Percentiles rank a stretch among this genome's conserved stretches.
Conservation (phyloP, 331 rosid genomes). For the Ulmus americana region DNA sequence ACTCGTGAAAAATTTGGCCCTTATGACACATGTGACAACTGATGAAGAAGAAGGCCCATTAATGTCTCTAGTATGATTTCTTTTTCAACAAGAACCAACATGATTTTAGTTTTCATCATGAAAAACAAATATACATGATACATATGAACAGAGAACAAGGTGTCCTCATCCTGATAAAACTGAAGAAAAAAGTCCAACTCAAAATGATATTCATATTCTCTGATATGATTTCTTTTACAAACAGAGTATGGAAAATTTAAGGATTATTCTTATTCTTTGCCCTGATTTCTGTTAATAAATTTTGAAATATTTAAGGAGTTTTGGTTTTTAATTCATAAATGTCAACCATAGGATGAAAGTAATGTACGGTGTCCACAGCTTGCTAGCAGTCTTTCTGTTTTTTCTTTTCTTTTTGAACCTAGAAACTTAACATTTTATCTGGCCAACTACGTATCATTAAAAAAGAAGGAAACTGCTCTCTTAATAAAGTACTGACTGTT, state of each 20-base stretch:
- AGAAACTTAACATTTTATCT: too few relatives aligned
- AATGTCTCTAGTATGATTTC: conserved; percentile 50
- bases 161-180: too few relatives aligned
- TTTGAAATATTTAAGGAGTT: background rate
- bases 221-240: too few relatives aligned
- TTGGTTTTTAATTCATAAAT: background rate
- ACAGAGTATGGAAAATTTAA: too few relatives aligned
- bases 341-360: background rate
- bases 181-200: too few relatives aligned
- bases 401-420: background rate
- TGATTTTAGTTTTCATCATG: background rate
- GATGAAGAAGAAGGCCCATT: conserved; percentile 83
- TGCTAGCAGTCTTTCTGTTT: background rate
- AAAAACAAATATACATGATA: too few relatives aligned
- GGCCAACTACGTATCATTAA: too few relatives aligned
- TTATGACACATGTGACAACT: conserved; percentile 95
- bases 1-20: conserved; percentile 83
- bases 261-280: too few relatives aligned
- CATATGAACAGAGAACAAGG: too few relatives aligned
- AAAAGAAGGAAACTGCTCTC: too few relatives aligned
- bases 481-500: too few relatives aligned
- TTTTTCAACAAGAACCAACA: background rate
- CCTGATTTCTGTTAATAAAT: background rate
- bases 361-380: background rate
- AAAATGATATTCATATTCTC: too few relatives aligned